These are phyloP conservation scores for Kazachstania taianensis DNA, from an alignment of 805 yeast species.

Conservation along the genomic window DNA sequence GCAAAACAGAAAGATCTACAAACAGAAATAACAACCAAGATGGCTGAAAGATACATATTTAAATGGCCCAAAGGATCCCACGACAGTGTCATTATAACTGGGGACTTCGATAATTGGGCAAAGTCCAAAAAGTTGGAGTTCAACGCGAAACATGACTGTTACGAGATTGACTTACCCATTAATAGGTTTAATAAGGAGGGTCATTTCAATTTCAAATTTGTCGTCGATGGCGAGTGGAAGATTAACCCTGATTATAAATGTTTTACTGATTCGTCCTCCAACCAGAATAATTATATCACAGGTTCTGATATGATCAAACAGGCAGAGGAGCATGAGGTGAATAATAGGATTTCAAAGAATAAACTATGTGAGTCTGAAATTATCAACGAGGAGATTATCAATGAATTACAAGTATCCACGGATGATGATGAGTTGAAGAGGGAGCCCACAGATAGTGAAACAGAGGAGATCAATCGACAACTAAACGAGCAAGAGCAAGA, in stretches of 20 bases:
- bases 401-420: constrained; percentile 3
- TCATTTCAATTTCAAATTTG: constrained; percentile 41
- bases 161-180: constrained; percentile 1
- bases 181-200: constrained; percentile 11
- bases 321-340: constrained; percentile 2
- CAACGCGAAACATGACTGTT: constrained; percentile 38
- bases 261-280: constrained; percentile 34
- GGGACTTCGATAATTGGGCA: constrained; percentile 60
- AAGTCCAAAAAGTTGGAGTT: constrained; percentile 39
- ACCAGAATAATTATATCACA: constrained; percentile 30
- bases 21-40: no score
- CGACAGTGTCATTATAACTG: constrained; percentile 51
- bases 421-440: not conserved
- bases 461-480: not conserved
- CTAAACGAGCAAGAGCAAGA: constrained; percentile 1
- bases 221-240: constrained; percentile 62
- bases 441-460: not conserved
- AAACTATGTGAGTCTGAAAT: not conserved
- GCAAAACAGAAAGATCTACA: no score
- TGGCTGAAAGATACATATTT: constrained; percentile 16
- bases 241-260: constrained; percentile 31
- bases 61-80: constrained; percentile 40
- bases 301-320: constrained; percentile 6
- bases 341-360: not conserved
- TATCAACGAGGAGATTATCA: not conserved